Percentiles rank a stretch among this genome's conserved stretches.
Conservation (phyloP, 2,329 filamentous ascomycete species). For the Trichophyton equinum region DNA sequence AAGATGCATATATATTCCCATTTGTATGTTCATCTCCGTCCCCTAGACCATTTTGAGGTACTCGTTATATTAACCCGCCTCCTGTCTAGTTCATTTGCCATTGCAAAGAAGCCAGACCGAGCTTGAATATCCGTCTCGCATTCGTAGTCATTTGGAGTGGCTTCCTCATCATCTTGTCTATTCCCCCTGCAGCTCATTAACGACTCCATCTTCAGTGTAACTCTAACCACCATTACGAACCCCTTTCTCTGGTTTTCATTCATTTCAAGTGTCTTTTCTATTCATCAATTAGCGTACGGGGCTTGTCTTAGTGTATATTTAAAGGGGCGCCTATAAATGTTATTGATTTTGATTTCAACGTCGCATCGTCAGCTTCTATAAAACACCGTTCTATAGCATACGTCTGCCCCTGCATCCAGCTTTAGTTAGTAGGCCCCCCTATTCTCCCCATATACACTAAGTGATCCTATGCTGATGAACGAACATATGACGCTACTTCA, state of each 20-base stretch:
- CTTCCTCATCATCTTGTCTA: background rate
- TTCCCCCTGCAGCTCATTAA: background rate
- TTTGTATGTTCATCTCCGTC: slow-evolving; percentile 14
- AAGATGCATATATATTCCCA: slow-evolving; percentile 21
- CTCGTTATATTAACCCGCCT: background rate
- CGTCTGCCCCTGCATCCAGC: background rate
- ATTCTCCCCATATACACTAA: background rate
- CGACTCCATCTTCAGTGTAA: background rate
- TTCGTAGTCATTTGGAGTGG: background rate
- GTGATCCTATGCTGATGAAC: background rate
- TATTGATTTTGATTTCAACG: background rate
- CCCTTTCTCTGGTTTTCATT: background rate
- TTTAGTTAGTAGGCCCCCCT: background rate
- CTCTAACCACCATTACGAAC: background rate
- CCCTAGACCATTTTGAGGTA: background rate
- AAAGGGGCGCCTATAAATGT: background rate
- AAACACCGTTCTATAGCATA: background rate
- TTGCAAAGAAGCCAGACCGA: slow-evolving; percentile 1
- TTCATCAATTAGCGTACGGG: background rate
- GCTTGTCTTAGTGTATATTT: background rate
- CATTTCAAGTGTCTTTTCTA: no score
- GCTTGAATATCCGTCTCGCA: background rate
- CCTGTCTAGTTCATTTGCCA: slow-evolving; percentile 1
- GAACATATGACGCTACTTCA: slow-evolving; percentile 1
- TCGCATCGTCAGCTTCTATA: background rate